A percentile compares a stretch with the other conserved stretches of the same genome.
Conservation (phyloP, 163 green algal genomes). For the Chlamydomonas reinhardtii region DNA sequence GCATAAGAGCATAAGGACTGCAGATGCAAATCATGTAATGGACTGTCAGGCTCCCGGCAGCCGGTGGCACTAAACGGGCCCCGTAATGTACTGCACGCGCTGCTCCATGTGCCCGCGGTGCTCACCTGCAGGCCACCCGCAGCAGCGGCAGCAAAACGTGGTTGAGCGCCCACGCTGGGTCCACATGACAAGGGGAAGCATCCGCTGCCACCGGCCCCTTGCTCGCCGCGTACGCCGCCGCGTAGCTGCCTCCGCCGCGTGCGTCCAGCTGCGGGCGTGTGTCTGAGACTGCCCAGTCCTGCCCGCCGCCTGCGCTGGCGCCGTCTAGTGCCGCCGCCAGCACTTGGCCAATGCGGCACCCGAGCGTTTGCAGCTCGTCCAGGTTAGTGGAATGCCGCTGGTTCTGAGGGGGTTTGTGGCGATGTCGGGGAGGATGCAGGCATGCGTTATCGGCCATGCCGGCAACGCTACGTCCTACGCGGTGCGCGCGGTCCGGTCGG, state of each 20-base stretch:
- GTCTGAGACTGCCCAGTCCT: neutral
- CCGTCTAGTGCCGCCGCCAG: neutral
- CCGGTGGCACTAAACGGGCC: too few relatives aligned
- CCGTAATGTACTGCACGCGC: too few relatives aligned
- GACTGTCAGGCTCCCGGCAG: too few relatives aligned
- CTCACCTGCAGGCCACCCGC: conserved; percentile 33
- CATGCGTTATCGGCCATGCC: too few relatives aligned
- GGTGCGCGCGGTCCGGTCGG: too few relatives aligned
- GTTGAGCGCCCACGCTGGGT: conserved; percentile 16
- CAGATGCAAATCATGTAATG: too few relatives aligned
- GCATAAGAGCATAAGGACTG: too few relatives aligned
- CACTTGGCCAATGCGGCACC: conserved; percentile 6
- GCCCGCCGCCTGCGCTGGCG: neutral
- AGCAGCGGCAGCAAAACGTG: conserved; percentile 8
- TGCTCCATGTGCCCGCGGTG: too few relatives aligned
- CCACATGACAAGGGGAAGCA: neutral
- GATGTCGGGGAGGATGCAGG: neutral
- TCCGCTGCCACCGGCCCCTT: neutral
- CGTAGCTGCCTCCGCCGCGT: neutral
- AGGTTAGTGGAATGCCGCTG: conserved; percentile 40
- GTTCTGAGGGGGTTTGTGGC: neutral
- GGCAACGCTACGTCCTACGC: too few relatives aligned
- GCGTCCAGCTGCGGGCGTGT: neutral
- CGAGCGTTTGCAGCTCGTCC: conserved; percentile 30
- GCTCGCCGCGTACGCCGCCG: neutral